Evolutionary conservation across 179 eudicot genomes (phyloP).

Genomic region (Beta lomatogona): DNA sequence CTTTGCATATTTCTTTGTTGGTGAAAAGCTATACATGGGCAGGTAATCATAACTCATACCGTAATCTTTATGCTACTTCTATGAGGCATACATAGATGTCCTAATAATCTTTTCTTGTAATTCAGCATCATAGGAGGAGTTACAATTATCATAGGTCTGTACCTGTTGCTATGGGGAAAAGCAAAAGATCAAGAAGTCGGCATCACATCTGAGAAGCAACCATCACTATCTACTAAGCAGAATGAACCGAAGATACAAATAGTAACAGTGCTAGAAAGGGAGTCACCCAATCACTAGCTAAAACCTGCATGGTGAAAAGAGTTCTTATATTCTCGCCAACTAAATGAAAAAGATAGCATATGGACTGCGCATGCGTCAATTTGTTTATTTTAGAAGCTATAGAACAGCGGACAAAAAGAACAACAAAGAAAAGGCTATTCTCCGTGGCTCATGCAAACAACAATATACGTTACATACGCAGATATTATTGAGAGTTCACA

Average conservation of each 20-base stretch:
- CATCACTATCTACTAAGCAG: slow-evolving; percentile 22
- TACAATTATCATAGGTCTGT: slow-evolving; percentile 41
- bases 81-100: slow-evolving; percentile 1
- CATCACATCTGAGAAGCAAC: slow-evolving; percentile 26
- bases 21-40: slow-evolving; percentile 47
- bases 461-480: not conserved
- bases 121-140: slow-evolving; percentile 50
- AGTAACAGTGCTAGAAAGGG: slow-evolving; percentile 27
- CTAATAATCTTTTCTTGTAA: slow-evolving; percentile 11
- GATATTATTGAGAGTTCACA: not conserved
- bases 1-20: slow-evolving; percentile 44
- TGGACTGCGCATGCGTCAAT: not conserved
- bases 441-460: slow-evolving; percentile 8
- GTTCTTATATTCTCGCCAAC: slow-evolving; percentile 2
- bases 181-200: slow-evolving; percentile 29
- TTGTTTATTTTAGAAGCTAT: slow-evolving; percentile 1
- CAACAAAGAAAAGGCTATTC: not conserved
- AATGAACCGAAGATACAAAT: slow-evolving; percentile 32
- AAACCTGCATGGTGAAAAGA: slow-evolving; percentile 21
- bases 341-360: slow-evolving; percentile 2
- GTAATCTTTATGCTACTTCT: not conserved
- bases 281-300: slow-evolving; percentile 17
- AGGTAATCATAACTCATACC: slow-evolving; percentile 32
- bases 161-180: slow-evolving; percentile 52
- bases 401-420: slow-evolving; percentile 4